Percentiles rank a stretch among this genome's conserved stretches.
phyloP scores from a whole-genome alignment of 345 rosid species.

The Gossypium stocksii region DNA sequence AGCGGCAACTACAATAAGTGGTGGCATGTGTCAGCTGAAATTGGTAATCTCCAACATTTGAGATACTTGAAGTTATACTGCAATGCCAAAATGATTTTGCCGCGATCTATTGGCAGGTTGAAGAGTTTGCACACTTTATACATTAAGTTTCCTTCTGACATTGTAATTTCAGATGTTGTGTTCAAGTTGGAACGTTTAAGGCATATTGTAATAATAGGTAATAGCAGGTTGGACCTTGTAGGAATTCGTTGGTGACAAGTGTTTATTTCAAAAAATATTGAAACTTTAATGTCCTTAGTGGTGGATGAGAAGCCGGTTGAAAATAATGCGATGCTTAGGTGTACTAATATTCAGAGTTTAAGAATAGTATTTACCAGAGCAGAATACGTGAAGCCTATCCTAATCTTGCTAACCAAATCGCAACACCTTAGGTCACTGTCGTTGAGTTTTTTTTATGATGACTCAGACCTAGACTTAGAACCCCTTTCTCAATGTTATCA shows the following conservation, averaged over 20 bases:
- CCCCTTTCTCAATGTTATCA: neutral
- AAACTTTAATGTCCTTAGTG: neutral
- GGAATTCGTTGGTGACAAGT: neutral
- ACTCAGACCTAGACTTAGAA: neutral
- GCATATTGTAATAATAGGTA: neutral
- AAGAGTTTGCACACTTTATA: too few species aligned
- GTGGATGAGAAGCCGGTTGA: too few species aligned
- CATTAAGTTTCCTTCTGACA: fast-evolving
- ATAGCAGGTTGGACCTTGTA: fast-evolving
- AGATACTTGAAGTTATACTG: too few species aligned
- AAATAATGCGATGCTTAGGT: too few species aligned
- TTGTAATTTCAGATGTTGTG: too few species aligned
- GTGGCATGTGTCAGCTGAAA: too few species aligned
- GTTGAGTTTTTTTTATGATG: neutral
- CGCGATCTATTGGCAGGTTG: too few species aligned
- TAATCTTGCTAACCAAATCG: neutral
- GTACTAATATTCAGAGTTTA: neutral
- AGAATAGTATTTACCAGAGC: neutral
- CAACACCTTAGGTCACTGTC: neutral
- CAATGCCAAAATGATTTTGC: too few species aligned
- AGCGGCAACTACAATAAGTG: too few species aligned
- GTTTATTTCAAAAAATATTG: neutral
- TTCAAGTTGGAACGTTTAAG: neutral
- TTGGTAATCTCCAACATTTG: too few species aligned
- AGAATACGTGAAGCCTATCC: neutral